Conservation (phyloP, 345 rosid species). For the Rubroshorea leprosula region DNA sequence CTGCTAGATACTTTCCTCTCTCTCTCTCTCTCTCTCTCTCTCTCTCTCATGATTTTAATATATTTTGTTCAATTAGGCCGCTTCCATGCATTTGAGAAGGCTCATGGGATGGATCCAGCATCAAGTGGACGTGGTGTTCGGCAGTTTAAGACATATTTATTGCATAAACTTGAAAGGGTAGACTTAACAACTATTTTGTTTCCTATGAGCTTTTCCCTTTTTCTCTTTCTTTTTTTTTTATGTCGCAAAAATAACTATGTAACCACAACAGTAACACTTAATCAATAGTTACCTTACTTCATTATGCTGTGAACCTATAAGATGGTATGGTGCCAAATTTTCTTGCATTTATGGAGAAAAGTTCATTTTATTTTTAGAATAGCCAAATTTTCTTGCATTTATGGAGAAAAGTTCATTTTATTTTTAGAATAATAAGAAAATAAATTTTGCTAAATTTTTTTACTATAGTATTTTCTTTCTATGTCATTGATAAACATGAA, state of each 20-base stretch:
- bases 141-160: constrained; percentile 84
- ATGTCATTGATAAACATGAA: not conserved
- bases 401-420: no score
- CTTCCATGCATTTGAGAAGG: constrained; percentile 83
- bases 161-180: constrained; percentile 83
- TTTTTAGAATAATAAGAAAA: no score
- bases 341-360: no score
- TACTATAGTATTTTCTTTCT: no score
- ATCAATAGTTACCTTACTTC: not conserved
- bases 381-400: no score
- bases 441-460: no score
- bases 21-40: no score
- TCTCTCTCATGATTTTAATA: not conserved
- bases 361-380: no score
- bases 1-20: not conserved
- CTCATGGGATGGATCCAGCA: constrained; percentile 62
- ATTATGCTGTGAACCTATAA: no score
- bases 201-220: not conserved
- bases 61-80: constrained; percentile 52
- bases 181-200: not conserved
- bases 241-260: not conserved
- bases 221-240: not conserved
- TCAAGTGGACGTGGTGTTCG: constrained; percentile 82
- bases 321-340: no score
- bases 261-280: not conserved